Base-by-base conservation (phyloP, 2,329 filamentous ascomycete species). In the Onygena corvina region DNA sequence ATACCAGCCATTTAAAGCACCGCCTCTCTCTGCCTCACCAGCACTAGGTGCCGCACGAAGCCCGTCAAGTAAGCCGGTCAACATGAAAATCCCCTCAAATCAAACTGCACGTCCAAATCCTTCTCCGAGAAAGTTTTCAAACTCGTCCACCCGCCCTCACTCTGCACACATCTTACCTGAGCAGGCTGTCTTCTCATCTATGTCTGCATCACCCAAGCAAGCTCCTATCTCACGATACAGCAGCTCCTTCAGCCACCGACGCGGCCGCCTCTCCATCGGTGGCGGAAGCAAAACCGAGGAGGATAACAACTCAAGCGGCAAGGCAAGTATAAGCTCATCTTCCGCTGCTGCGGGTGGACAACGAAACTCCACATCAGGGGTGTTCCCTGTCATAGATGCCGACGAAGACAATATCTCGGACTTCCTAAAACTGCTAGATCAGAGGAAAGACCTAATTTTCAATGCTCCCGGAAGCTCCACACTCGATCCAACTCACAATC, bases 1-100 rank as follows among this genome's bases (percentile, higher is more conserved):
- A 0, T 94, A 95, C 59, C 86, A 93, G 58, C 89, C 90, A 0
- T 98, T 98, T 72, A 98, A 98, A 67, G 86, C 89, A 11, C 90
- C 90, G 8, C 93, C 90, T 1, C 72, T 96, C n/a, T 94, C 89
- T 1, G 87, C 85, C 3, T 95, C 89, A 3, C 90, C 89, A 14
- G 30, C 11, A 3, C 30, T 16, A 11, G 14, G 31, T 14, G 72
- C 75, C n/a, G 67, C 71, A 3, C 69, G 72, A 34, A 67, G 75
- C 34, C 20, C 46, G 27, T 47, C 46, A 36, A 47, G 12, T 16
- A 18, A 27, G 3, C 25, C 25, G 2, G 14, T 21, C 12, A 34
- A n/a, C 29, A 47, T 35, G 12, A 36, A 27, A n/a, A 14, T 27
- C 21, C 27, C 11, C 18, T 5, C 29, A 18, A 25, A n/a, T 14